Base-by-base conservation (phyloP, 2,329 filamentous ascomycete genomes). In the Chaetomiaceae sp. region DNA sequence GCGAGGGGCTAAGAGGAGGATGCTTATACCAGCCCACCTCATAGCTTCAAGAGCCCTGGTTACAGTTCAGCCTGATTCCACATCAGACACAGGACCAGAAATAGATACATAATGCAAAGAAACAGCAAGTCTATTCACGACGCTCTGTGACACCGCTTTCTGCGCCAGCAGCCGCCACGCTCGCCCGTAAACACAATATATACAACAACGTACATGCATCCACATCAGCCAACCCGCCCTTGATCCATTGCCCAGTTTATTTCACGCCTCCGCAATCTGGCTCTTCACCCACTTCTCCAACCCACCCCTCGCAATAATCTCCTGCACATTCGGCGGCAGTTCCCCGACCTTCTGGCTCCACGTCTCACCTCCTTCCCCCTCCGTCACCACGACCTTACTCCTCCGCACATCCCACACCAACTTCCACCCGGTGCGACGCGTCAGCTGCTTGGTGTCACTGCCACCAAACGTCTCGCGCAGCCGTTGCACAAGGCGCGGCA, bases 311-410 rank as follows among this genome's bases (percentile, higher is more conserved):
- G 86, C 84, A 58, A 91, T 87, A 47, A 91, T 89, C 60, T 86
- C 86, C 64, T 95, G 89, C 45, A 95, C 85, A 60, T 91, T 95
- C 0, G 85, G 80, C 12, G 88, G 86, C 52, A 95, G 63, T 70
- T 93, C 85, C 7, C 86, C 86, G 1, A 95, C 88, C 67, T 84
- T 87, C 62, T 93, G 78, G 41, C 73, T 83, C 88, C 88, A 95
- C 30, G 68, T 77, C 46, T 73, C 62, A 1, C 85, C 86, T 37
- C 73, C 73, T 45, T 79, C 68, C 1, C 83, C 82, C 68, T 95
- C 86, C 17, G 78, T 77, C 1, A 95, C 75, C 1, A 75, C 74
- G 6, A 95, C 82, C 57, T 75, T 79, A 63, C 81, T 87, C 48
- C 83, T 72, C 48, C 76, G 69, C 10, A 95, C 79, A 63, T 95